Conservation (phyloP, 1,284 basidiomycete genomes). For the Apiotrichum domesticum region DNA sequence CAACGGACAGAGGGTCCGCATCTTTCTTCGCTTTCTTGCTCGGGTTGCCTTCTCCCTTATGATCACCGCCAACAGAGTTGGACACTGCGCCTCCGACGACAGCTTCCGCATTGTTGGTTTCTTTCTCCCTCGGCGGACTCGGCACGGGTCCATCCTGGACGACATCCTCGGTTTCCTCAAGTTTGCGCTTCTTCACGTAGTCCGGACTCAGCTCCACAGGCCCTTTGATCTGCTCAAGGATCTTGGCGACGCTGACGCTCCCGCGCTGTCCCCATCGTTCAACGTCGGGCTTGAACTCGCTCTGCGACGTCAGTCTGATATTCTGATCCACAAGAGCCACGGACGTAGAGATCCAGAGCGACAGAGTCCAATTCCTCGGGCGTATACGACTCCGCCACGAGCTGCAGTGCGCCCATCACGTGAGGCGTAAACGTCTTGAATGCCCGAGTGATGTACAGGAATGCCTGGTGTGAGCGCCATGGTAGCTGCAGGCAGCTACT, state of each 20-base stretch:
- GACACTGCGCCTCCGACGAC: too few species aligned
- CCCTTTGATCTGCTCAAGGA: slow-evolving; percentile 37
- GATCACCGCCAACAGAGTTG: too few species aligned
- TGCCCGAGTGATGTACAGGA: slow-evolving; percentile 71
- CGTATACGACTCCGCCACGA: slow-evolving; percentile 64
- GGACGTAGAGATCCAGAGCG: slow-evolving; percentile 65
- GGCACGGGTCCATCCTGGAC: background rate
- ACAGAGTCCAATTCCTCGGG: slow-evolving; percentile 61
- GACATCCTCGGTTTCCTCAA: background rate
- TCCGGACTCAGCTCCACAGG: slow-evolving; percentile 1
- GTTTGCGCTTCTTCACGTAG: background rate
- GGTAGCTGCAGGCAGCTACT: slow-evolving; percentile 6
- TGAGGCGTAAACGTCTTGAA: slow-evolving; percentile 68
- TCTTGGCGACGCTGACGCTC: slow-evolving; percentile 31
- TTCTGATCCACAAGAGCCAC: slow-evolving; percentile 5
- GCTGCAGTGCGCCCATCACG: slow-evolving; percentile 70
- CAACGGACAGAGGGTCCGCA: slow-evolving; percentile 21
- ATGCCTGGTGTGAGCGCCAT: slow-evolving; percentile 50
- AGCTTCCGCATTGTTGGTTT: too few species aligned
- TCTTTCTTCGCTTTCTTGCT: slow-evolving; percentile 9
- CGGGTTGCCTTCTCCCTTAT: background rate
- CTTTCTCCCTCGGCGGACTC: too few species aligned
- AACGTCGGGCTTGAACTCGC: slow-evolving; percentile 46
- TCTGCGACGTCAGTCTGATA: slow-evolving; percentile 19
- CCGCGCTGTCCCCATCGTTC: slow-evolving; percentile 45